A percentile compares a stretch with the other conserved stretches of the same genome.
Conservation (phyloP, 75 land plant genomes). For the Ceratopteris richardii region DNA sequence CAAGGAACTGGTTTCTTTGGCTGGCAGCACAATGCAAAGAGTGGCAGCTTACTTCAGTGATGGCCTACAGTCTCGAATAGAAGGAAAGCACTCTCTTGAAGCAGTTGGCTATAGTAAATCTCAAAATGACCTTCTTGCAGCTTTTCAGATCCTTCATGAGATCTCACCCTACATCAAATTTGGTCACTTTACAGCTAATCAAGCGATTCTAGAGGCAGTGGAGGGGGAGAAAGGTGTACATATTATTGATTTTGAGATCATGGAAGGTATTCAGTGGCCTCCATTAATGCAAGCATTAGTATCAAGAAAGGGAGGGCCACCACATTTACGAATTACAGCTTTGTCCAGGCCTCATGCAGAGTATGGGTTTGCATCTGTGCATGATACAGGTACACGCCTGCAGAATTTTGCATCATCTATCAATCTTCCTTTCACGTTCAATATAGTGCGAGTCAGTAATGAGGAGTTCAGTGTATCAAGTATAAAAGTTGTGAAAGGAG, state of each 20-base stretch:
- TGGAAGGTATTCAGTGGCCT: slow-evolving; percentile 69
- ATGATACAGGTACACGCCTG: slow-evolving; percentile 47
- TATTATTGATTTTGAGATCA: slow-evolving; percentile 57
- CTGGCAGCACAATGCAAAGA: slow-evolving; percentile 40
- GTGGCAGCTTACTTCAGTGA: slow-evolving; percentile 45
- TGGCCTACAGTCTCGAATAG: slow-evolving; percentile 30
- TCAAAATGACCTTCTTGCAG: slow-evolving; percentile 22
- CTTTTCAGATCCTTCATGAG: slow-evolving; percentile 55
- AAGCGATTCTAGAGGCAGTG: slow-evolving; percentile 52
- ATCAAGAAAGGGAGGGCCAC: slow-evolving; percentile 29
- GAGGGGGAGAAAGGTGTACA: slow-evolving; percentile 36
- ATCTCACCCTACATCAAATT: slow-evolving; percentile 56
- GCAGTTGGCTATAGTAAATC: slow-evolving; percentile 32
- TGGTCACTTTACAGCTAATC: slow-evolving; percentile 67
- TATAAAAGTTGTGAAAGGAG: slow-evolving; percentile 37
- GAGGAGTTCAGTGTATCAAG: slow-evolving; percentile 21
- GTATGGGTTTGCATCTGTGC: slow-evolving; percentile 14
- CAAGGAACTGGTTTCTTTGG: slow-evolving; percentile 27
- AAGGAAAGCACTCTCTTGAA: slow-evolving; percentile 24
- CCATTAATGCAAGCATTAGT: slow-evolving; percentile 59
- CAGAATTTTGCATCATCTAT: slow-evolving; percentile 44
- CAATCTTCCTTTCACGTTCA: slow-evolving; percentile 43
- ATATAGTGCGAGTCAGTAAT: slow-evolving; percentile 30
- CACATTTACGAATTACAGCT: slow-evolving; percentile 44
- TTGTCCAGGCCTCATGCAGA: slow-evolving; percentile 26